phyloP scores from a whole-genome alignment of 2,329 filamentous ascomycete genomes.

The Polytolypa hystricis region DNA sequence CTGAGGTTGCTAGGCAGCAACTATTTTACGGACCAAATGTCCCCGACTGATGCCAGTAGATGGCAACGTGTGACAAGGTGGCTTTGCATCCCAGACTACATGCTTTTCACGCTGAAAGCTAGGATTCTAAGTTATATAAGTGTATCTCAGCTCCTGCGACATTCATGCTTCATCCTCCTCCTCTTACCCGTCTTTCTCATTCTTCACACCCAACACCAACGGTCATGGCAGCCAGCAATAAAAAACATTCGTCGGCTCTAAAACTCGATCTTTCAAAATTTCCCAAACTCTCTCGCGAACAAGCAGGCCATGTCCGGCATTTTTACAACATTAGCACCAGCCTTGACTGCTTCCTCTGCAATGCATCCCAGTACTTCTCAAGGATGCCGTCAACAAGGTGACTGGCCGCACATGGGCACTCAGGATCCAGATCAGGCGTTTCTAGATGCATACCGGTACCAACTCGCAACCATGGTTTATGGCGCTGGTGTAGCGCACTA shows the following conservation, averaged over 20 bases:
- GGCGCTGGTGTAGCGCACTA: constrained; percentile 28
- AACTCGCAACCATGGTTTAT: constrained; percentile 33
- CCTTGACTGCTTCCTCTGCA: constrained; percentile 17
- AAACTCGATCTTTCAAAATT: not conserved
- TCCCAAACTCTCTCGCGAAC: constrained; percentile 15
- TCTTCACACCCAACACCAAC: too few species aligned
- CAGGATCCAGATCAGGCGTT: constrained; percentile 31
- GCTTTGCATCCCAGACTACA: too few species aligned
- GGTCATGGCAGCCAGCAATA: too few species aligned
- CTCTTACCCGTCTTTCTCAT: too few species aligned
- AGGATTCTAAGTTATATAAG: too few species aligned
- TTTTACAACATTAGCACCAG: constrained; percentile 11
- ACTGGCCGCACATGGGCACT: constrained; percentile 9
- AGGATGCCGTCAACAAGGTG: constrained; percentile 20
- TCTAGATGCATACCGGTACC: constrained; percentile 22
- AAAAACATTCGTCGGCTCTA: not conserved
- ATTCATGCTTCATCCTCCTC: too few species aligned
- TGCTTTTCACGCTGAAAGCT: too few species aligned
- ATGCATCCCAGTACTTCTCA: constrained; percentile 28
- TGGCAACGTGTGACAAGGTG: too few species aligned
- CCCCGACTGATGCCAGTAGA: too few species aligned
- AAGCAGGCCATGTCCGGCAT: constrained; percentile 14
- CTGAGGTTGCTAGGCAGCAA: too few species aligned
- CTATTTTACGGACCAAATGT: too few species aligned
- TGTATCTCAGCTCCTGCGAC: too few species aligned